phyloP scores from a whole-genome alignment of 2,329 filamentous ascomycete species.

The Chaetomium sp. region DNA sequence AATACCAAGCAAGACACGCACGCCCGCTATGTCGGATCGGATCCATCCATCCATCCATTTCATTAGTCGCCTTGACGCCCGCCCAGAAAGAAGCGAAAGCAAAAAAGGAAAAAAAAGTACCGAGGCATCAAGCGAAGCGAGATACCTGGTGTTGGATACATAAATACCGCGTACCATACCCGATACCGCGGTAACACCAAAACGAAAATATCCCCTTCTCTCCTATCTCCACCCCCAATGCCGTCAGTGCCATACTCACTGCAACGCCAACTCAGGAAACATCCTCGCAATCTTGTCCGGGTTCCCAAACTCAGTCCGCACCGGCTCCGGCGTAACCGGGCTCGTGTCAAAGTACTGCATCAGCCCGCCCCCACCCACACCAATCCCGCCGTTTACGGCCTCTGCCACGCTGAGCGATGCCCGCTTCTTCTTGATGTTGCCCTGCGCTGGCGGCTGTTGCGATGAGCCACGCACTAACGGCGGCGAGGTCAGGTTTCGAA shows the following conservation, averaged over 20 bases:
- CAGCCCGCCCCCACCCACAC: neutral
- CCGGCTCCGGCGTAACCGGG: constrained; percentile 25
- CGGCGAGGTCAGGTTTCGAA: constrained; percentile 17
- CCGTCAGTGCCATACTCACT: neutral
- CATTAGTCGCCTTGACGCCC: too few relatives aligned
- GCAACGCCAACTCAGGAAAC: constrained; percentile 31
- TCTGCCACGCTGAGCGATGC: constrained; percentile 27
- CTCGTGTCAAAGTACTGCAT: constrained; percentile 17
- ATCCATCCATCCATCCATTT: neutral
- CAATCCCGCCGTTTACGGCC: constrained; percentile 4
- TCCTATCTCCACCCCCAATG: neutral
- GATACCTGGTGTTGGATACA: too few relatives aligned
- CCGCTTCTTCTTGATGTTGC: constrained; percentile 37
- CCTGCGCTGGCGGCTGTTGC: constrained; percentile 27
- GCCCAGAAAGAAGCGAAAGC: too few relatives aligned
- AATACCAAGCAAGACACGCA: too few relatives aligned
- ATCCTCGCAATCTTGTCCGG: constrained; percentile 34
- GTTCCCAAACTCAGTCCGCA: constrained; percentile 31
- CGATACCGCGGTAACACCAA: neutral
- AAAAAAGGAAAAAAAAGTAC: too few relatives aligned
- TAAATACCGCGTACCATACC: too few relatives aligned
- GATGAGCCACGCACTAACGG: constrained; percentile 11
- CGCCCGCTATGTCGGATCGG: neutral
- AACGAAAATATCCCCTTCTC: neutral
- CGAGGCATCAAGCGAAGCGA: too few relatives aligned